phyloP scores from a whole-genome alignment of 441 rosid genomes.

The Biscutella laevigata region DNA sequence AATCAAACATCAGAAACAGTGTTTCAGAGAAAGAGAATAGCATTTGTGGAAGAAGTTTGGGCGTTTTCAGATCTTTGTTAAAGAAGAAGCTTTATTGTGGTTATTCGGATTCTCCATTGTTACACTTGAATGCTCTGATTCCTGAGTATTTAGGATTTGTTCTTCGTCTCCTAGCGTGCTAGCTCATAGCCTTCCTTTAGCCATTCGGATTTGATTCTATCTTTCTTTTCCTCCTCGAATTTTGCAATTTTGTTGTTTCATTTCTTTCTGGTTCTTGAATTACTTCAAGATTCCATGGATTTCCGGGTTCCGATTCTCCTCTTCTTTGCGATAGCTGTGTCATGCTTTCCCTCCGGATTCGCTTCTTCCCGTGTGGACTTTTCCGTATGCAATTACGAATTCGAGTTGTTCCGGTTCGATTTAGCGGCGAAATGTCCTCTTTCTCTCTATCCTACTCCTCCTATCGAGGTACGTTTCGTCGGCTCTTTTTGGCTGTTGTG shows the following conservation, averaged over 20 bases:
- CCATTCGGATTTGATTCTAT: background rate
- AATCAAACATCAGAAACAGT: too few relatives aligned
- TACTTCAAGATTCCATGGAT: slow-evolving; percentile 13
- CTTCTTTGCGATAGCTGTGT: slow-evolving; percentile 21
- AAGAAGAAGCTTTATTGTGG: too few relatives aligned
- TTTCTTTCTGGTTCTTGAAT: background rate
- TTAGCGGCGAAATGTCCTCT: slow-evolving; percentile 52
- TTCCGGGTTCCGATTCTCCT: slow-evolving; percentile 20
- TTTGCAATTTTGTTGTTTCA: background rate
- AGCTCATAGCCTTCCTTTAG: background rate
- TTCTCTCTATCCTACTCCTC: slow-evolving; percentile 53
- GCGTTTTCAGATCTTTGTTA: too few relatives aligned
- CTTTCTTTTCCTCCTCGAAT: background rate
- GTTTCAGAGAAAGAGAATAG: too few relatives aligned
- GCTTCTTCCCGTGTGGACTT: slow-evolving; percentile 25
- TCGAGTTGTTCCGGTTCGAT: slow-evolving; percentile 32
- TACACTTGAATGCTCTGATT: too few relatives aligned
- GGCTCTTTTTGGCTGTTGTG: background rate
- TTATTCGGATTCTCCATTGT: too few relatives aligned
- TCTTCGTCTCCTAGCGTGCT: background rate
- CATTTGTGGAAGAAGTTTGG: too few relatives aligned
- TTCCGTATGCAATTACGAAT: slow-evolving; percentile 37
- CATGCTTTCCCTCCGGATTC: slow-evolving; percentile 14
- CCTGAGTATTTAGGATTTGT: too few relatives aligned
- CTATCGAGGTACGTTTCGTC: slow-evolving; percentile 55